phyloP scores from a whole-genome alignment of 2,329 filamentous ascomycete genomes.

The Ophiostoma montium region DNA sequence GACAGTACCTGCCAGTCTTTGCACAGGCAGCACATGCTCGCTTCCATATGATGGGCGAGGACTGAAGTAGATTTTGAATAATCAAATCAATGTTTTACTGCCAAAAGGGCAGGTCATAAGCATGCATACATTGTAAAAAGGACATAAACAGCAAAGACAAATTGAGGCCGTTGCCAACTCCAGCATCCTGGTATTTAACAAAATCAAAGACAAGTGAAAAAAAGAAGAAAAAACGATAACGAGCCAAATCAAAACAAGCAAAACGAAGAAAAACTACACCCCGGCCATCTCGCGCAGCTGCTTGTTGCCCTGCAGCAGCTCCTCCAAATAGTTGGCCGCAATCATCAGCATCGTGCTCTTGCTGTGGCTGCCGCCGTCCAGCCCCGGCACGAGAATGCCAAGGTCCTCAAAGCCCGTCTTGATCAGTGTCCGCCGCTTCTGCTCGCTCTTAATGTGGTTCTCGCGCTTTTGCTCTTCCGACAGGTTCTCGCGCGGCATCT shows the following conservation, averaged over 20 bases:
- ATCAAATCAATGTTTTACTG: not conserved
- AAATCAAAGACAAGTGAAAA: not conserved
- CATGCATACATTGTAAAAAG: not conserved
- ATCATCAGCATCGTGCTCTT: slow-evolving; percentile 69
- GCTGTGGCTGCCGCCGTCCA: slow-evolving; percentile 62
- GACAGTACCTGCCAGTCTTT: slow-evolving; percentile 17
- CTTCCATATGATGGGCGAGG: slow-evolving; percentile 15
- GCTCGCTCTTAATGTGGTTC: slow-evolving; percentile 79
- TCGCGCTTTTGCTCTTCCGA: slow-evolving; percentile 68
- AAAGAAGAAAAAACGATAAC: not conserved
- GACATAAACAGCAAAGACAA: not conserved
- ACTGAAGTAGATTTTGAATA: not conserved
- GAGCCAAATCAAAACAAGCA: not conserved
- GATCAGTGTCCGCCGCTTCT: slow-evolving; percentile 71
- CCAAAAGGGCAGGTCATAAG: not conserved
- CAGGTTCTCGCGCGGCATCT: slow-evolving; percentile 53
- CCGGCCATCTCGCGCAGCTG: slow-evolving; percentile 24
- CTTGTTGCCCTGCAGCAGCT: slow-evolving; percentile 55
- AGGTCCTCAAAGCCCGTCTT: slow-evolving; percentile 73
- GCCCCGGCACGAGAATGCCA: slow-evolving; percentile 59
- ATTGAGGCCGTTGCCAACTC: no score
- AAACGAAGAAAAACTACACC: not conserved
- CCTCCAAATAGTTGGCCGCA: slow-evolving; percentile 65
- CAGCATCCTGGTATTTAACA: not conserved
- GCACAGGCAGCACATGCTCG: slow-evolving; percentile 18